Evolutionary conservation across 345 rosid species (phyloP), one percentile per base, ranked within the genome.

Genomic region (Euphorbia pulcherrima): DNA sequence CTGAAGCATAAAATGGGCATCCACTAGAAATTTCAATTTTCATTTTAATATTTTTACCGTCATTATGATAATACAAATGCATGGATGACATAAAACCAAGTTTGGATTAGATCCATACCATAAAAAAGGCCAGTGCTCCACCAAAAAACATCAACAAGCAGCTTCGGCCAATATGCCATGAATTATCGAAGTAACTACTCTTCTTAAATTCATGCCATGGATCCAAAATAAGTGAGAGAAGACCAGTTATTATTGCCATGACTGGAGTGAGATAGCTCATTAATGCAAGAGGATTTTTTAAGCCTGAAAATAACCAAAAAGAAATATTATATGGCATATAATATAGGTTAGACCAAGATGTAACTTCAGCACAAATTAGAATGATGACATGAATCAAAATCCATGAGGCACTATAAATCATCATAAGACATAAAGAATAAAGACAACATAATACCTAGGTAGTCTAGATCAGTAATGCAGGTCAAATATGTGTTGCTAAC

Each of bases 61-160:
- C 6, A 12, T 6, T 18, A 50, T 30, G n/a, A 35, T 6, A 35
- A 56, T 30, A 59, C 0, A 52, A 56, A 50, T 58, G 57, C 26
- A 50, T 40, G 26, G 52, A 30, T 10, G 11, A 8, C 60, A 41
- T 33, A 55, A 18, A 41, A 20, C 41, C 47, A 58, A 26, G 10
- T 72, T 59, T 47, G n/a, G 27, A 59, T 54, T 26, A 28, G 53
- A 37, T 52, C 67, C 83, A 62, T 82, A 90, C 99, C 97, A 92
- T 95, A 74, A 83, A 86, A 80, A 92, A 95, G 65, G 99, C 99
- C 35, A 92, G 79, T 41, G 97, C 81, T 79, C 99, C 99, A 72
- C 99, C 97, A 73, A 92, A 84, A 75, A 95, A 83, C 96, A 90
- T 90, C 86, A 95, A 73, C 61, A 92, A 81, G 84, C 89, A 88